phyloP scores from a whole-genome alignment of 768 basidiomycete species.

The Leccinum aurantiacum region DNA sequence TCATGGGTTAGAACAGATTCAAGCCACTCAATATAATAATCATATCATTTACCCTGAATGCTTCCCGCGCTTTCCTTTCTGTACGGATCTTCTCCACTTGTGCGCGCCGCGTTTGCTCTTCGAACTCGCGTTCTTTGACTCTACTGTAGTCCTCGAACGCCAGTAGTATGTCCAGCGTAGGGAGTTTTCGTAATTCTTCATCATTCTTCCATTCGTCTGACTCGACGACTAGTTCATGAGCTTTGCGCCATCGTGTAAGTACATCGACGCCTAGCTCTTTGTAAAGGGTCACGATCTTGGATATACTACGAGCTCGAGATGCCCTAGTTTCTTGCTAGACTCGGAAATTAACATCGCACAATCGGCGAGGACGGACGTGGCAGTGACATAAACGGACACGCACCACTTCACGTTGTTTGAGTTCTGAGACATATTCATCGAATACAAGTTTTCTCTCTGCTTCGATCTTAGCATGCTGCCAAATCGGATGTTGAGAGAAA shows the following conservation, averaged over 20 bases:
- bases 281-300: conserved; percentile 82
- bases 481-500: conserved; percentile 85
- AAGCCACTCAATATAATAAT: neutral
- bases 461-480: conserved; percentile 85
- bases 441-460: conserved; percentile 86
- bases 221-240: conserved; percentile 71
- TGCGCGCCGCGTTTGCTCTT: conserved; percentile 76
- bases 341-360: conserved; percentile 3
- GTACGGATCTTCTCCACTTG: conserved; percentile 82
- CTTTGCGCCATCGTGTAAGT: conserved; percentile 88
- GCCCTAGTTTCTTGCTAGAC: conserved; percentile 76
- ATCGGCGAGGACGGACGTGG: conserved; percentile 8
- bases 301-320: conserved; percentile 73
- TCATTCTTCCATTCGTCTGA: conserved; percentile 82
- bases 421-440: conserved; percentile 85
- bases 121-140: conserved; percentile 87
- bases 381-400: conserved; percentile 29
- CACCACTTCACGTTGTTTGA: conserved; percentile 89
- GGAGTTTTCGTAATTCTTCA: conserved; percentile 74
- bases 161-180: conserved; percentile 86
- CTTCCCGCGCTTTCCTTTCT: conserved; percentile 90
- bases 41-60: conserved; percentile 63
- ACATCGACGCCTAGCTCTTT: conserved; percentile 88
- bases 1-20: conserved; percentile 1
- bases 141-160: conserved; percentile 95